Evolutionary conservation across 345 rosid genomes (phyloP).

Genomic region (Lepidium aucheri): DNA sequence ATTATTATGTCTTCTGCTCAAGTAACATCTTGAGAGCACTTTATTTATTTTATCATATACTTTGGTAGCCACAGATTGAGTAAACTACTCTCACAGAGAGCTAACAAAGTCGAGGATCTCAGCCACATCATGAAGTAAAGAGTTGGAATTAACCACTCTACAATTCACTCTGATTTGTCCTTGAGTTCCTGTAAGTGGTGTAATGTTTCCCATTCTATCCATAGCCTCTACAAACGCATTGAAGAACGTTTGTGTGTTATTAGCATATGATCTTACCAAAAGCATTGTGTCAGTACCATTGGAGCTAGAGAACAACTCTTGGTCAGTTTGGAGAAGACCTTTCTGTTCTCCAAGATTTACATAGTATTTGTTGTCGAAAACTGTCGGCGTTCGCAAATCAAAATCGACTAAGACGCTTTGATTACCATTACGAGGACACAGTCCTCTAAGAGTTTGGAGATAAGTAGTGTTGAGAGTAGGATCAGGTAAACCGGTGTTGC

Average conservation of each 20-base stretch:
- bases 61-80: neutral
- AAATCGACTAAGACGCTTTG: conserved; percentile 28
- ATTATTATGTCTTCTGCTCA: no score
- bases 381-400: conserved; percentile 42
- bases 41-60: neutral
- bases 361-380: conserved; percentile 61
- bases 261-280: conserved; percentile 40
- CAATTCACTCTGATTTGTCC: conserved; percentile 59
- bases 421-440: conserved; percentile 45
- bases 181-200: conserved; percentile 40
- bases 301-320: conserved; percentile 43
- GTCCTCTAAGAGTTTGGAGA: conserved; percentile 33
- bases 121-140: conserved; percentile 10
- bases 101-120: conserved; percentile 16
- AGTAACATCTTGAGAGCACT: no score
- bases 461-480: conserved; percentile 37
- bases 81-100: conserved; percentile 10
- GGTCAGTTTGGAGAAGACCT: conserved; percentile 56
- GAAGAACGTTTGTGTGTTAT: conserved; percentile 33
- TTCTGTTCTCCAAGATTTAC: conserved; percentile 35
- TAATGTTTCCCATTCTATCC: conserved; percentile 63
- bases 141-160: conserved; percentile 27
- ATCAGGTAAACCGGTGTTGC: conserved; percentile 32
- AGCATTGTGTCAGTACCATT: conserved; percentile 38
- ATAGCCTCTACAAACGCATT: conserved; percentile 44